These are phyloP conservation scores for Cyclospora cayetanensis DNA, from an alignment of 169 alveolate genomes.

Conservation along the genomic window DNA sequence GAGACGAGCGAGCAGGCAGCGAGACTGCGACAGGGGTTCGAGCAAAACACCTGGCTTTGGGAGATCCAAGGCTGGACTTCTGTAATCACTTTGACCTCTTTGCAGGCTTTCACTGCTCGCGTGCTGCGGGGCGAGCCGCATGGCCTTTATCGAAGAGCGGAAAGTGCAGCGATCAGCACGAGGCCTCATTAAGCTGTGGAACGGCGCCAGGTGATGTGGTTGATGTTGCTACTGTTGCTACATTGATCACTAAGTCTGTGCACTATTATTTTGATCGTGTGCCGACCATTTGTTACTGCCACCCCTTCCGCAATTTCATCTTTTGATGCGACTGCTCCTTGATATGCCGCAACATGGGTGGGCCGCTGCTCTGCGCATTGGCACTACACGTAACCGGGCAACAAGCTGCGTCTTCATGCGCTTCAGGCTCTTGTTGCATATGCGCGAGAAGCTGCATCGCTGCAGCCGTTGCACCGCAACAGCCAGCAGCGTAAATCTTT, in stretches of 20 bases:
- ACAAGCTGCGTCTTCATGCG: background rate
- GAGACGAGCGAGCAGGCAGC: background rate
- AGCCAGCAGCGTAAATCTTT: background rate
- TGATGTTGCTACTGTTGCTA: background rate
- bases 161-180: background rate
- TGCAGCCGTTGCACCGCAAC: background rate
- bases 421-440: background rate
- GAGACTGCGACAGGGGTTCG: background rate
- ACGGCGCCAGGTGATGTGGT: background rate
- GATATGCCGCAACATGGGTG: too few relatives aligned
- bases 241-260: background rate
- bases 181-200: slow-evolving; percentile 5
- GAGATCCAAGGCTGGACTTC: background rate
- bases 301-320: too few relatives aligned
- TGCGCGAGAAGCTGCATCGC: background rate
- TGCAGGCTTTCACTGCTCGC: background rate
- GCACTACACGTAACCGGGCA: background rate
- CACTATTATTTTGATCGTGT: too few relatives aligned
- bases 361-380: too few relatives aligned
- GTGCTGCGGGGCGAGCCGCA: background rate
- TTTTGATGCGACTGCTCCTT: too few relatives aligned
- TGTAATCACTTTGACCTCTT: background rate
- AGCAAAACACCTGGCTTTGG: background rate
- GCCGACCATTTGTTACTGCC: too few relatives aligned
- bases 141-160: background rate